Base-by-base conservation (phyloP, 306 rosid genomes). In the Sphenostylis stenocarpa region DNA sequence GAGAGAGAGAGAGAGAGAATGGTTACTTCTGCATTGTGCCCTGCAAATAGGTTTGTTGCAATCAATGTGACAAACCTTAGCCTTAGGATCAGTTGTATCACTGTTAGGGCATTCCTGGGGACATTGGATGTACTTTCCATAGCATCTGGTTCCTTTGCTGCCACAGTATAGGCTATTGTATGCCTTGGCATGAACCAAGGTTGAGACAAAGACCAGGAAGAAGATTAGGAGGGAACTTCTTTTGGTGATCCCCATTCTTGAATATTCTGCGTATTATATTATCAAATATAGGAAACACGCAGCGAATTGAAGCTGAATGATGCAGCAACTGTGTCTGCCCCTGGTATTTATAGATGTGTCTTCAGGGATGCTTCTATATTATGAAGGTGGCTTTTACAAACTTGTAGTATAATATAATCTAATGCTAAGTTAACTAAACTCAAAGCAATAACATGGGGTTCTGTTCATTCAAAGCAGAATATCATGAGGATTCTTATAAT, bases 21-120 rank as follows among this genome's bases (percentile, higher is more conserved):
- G 31, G 80, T 69, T 77, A 87, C 85, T 29, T 67, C 68, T 64
- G 60, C 88, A 84, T 26, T 70, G 52, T 14, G 88, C 84, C 38
- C 38, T 41, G 88, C 85, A 87, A 23, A 52, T 41, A 3, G 88
- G 91, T 65, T 82, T 69, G 62, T 80, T 64, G 47, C 85, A 84
- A 29, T 84, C 84, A 4, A 84, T 52, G 2, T 56, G 28, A 67
- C 86, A 84, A 82, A 84, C 71, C 76, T 87, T 87, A 31, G 88
- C 81, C 12, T 80, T 73, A 0, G 82, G 84, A 64, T 84, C 48
- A 2, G 7, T 12, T 6, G 90, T 68, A 24, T 55, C 69, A 43
- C 75, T 82, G 57, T 49, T 33, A 2, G 70, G 85, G 64, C 78
- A 82, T 34, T 82, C 85, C 2, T 4, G 26, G 0, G 85, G 85